A percentile compares a stretch with the other conserved stretches of the same genome.
Conservation (phyloP, 345 rosid species). For the Aurinia saxatilis region DNA sequence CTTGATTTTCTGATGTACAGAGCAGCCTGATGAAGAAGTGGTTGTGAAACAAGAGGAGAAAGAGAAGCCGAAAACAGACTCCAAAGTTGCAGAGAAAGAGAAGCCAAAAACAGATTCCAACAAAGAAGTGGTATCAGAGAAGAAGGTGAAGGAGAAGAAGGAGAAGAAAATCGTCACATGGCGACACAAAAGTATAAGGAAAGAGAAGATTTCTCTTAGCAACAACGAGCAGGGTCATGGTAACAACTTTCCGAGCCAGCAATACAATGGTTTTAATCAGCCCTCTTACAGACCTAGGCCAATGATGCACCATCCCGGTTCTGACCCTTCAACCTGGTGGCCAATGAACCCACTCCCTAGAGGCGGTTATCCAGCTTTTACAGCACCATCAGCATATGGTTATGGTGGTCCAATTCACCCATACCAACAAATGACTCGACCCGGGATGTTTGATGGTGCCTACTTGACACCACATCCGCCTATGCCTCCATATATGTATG, state of each 20-base stretch:
- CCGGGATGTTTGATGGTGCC: background rate
- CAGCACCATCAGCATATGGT: background rate
- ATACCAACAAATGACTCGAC: background rate
- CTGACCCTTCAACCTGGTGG: constrained; percentile 8
- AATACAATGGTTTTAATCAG: background rate
- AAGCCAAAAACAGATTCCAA: constrained; percentile 10
- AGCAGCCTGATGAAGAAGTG: background rate
- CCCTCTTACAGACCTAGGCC: background rate
- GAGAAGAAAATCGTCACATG: constrained; percentile 11
- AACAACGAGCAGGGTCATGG: constrained; percentile 5
- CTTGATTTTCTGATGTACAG: constrained; percentile 16
- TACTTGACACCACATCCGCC: constrained; percentile 20
- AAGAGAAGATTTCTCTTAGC: background rate
- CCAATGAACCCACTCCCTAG: background rate
- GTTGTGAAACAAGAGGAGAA: background rate
- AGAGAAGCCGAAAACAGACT: no score
- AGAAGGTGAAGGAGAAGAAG: constrained; percentile 10
- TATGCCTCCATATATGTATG: constrained; percentile 14
- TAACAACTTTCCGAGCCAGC: background rate
- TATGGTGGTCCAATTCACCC: constrained; percentile 3
- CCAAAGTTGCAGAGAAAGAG: background rate
- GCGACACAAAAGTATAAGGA: constrained; percentile 16
- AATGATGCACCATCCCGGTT: background rate
- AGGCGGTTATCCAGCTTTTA: constrained; percentile 4
- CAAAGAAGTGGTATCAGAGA: background rate